Base-by-base conservation (phyloP, 2,329 filamentous ascomycete species). In the Phialophora chinensis region DNA sequence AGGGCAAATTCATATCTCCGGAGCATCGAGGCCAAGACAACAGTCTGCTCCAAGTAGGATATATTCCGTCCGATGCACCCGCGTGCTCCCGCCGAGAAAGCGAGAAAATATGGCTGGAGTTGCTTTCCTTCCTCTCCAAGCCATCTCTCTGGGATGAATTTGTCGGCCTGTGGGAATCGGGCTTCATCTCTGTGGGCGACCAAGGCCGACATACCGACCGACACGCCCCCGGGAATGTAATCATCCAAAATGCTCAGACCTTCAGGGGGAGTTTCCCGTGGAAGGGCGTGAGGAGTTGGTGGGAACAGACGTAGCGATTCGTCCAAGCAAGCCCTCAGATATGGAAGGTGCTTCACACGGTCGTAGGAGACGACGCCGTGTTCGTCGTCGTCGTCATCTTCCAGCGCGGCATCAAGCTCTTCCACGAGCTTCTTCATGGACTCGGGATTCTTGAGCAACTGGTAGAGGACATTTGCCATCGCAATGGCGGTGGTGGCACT, bases 251-350 rank as follows among this genome's bases (percentile, higher is more conserved):
- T 81, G 3, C 73, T 69, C 10, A 74, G 65, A 0, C 83, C 84
- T 60, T 82, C 81, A 0, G 77, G 66, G 0, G 83, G 83, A 0
- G 82, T 84, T 53, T 78, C 74, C 6, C 83, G 79, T 1, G 79
- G 76, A 3, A 85, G 77, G 1, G 79, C 79, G 31, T 79, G 77
- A 0, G 81, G 75, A 0, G 78, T 81, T 0, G 82, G 81, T 0
- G 82, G 81, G 60, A 75, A 77, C 4, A 85, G 71, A 0, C 83
- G 79, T 2, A 85, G 71, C 0, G 79, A 78, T 69, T 86, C 85
- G 66, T 86, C 83, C 14, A 86, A 74, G 66, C 80, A 84, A 4
- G 82, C 84, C 27, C 80, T 79, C 4, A 86, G 81, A 71, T 85
- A 86, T 0, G 83, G 83, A 0, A 85, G 75, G 63, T 84, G 77